phyloP scores from a whole-genome alignment of 768 basidiomycete genomes.

The Boletus edulis region DNA sequence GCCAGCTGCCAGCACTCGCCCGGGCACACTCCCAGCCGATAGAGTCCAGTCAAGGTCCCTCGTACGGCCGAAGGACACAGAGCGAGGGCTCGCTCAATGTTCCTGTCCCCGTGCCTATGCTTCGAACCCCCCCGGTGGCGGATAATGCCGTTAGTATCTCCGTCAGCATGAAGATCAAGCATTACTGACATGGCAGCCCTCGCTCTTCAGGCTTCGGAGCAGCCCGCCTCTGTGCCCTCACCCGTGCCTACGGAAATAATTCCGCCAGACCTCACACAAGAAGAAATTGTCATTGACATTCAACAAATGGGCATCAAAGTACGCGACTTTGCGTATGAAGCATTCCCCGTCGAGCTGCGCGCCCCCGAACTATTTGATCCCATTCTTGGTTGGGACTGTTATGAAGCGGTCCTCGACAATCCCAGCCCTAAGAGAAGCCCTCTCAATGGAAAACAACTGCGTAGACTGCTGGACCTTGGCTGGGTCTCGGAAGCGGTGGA shows the following conservation, averaged over 20 bases:
- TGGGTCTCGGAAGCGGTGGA: conserved; percentile 27
- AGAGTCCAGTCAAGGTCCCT: conserved; percentile 25
- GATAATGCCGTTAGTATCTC: conserved; percentile 27
- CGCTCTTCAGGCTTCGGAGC: conserved; percentile 9
- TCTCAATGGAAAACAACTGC: conserved; percentile 24
- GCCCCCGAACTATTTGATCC: conserved; percentile 32
- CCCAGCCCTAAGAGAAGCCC: conserved; percentile 14
- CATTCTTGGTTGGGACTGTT: conserved; percentile 30
- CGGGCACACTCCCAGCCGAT: conserved; percentile 21
- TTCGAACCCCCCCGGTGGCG: conserved; percentile 5
- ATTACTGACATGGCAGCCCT: conserved; percentile 4
- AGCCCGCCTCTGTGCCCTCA: conserved; percentile 25
- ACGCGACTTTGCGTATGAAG: conserved; percentile 32
- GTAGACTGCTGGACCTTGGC: conserved; percentile 28
- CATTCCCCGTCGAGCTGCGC: conserved; percentile 10
- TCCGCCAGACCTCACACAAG: conserved; percentile 30
- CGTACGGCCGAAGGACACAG: conserved; percentile 23
- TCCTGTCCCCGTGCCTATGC: conserved; percentile 12
- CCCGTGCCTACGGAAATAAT: conserved; percentile 35
- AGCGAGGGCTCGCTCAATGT: conserved; percentile 19
- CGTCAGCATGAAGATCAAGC: neutral
- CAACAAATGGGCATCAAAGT: conserved; percentile 29
- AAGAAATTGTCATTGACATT: conserved; percentile 33
- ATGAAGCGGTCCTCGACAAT: conserved; percentile 26
- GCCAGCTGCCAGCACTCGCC: conserved; percentile 5